These are phyloP conservation scores for Penicillium ucsense DNA, from an alignment of 495 filamentous ascomycete genomes.

Conservation along the genomic window DNA sequence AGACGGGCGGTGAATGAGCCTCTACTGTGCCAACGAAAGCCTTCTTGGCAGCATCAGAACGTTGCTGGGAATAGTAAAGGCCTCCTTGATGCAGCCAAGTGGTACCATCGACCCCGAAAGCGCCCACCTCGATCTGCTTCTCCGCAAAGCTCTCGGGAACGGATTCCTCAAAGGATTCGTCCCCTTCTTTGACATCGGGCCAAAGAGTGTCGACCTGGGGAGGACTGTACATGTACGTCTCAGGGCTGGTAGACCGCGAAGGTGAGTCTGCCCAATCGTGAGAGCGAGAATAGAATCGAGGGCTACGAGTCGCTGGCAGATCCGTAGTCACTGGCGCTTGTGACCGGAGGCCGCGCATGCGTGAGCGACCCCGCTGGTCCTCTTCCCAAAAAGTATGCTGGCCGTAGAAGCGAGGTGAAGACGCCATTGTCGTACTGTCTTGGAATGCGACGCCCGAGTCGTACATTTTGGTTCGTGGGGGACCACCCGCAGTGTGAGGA, in stretches of 20 bases:
- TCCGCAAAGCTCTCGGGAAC: not conserved
- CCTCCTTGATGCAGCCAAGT: slow-evolving; percentile 5
- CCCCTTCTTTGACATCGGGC: not conserved
- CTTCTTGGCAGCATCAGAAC: too few species aligned
- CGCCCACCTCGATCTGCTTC: not conserved
- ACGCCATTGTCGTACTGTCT: not conserved
- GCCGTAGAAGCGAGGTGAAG: slow-evolving; percentile 12
- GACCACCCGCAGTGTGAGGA: not conserved
- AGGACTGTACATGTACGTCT: slow-evolving; percentile 16
- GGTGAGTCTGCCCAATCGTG: not conserved
- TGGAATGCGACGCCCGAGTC: slow-evolving; percentile 5
- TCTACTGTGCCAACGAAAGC: too few species aligned
- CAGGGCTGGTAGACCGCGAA: slow-evolving; percentile 8
- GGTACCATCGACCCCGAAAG: slow-evolving; percentile 7
- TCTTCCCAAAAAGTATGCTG: not conserved
- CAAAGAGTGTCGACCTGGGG: slow-evolving; percentile 6
- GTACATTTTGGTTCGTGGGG: not conserved
- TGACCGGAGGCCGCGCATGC: not conserved
- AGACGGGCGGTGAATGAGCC: not conserved
- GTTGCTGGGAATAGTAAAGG: too few species aligned
- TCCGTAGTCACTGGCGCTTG: too few species aligned
- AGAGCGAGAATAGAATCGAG: not conserved
- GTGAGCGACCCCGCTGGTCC: not conserved
- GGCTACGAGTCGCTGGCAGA: too few species aligned
- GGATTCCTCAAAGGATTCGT: not conserved